Percentiles rank a stretch among this genome's conserved stretches.
These are phyloP conservation scores for Aspergillus funiculosus DNA, from an alignment of 495 filamentous ascomycete genomes.

Conservation along the genomic window DNA sequence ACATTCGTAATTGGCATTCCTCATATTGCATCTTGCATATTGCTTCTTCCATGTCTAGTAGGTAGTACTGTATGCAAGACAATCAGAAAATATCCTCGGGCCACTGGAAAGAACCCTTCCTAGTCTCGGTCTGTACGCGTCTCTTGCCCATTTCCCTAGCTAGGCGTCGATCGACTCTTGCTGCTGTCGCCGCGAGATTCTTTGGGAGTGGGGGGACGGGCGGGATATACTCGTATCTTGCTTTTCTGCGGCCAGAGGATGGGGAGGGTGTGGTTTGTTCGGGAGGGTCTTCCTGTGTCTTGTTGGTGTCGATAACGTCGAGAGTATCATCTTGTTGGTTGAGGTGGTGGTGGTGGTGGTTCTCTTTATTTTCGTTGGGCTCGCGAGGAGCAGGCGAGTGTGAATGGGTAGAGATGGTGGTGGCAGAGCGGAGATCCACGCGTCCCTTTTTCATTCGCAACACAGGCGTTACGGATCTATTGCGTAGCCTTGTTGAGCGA, in stretches of 20 bases:
- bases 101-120: constrained; percentile 31
- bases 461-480: constrained; percentile 15
- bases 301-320: not conserved
- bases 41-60: not conserved
- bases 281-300: not conserved
- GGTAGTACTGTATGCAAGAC: not conserved
- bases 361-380: constrained; percentile 16
- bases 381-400: not conserved
- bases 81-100: constrained; percentile 44
- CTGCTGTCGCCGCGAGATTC: constrained; percentile 32
- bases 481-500: constrained; percentile 11
- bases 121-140: constrained; percentile 7
- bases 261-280: constrained; percentile 13
- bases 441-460: constrained; percentile 27
- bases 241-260: constrained; percentile 20
- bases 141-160: constrained; percentile 30
- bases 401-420: no score
- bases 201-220: constrained; percentile 43
- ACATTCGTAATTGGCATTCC: constrained; percentile 12
- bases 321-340: not conserved
- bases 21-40: not conserved
- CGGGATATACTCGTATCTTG: constrained; percentile 33
- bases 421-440: constrained; percentile 21
- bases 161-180: constrained; percentile 24
- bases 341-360: not conserved